phyloP scores from a whole-genome alignment of 768 basidiomycete genomes.

The Sporobolomyces phaffii region DNA sequence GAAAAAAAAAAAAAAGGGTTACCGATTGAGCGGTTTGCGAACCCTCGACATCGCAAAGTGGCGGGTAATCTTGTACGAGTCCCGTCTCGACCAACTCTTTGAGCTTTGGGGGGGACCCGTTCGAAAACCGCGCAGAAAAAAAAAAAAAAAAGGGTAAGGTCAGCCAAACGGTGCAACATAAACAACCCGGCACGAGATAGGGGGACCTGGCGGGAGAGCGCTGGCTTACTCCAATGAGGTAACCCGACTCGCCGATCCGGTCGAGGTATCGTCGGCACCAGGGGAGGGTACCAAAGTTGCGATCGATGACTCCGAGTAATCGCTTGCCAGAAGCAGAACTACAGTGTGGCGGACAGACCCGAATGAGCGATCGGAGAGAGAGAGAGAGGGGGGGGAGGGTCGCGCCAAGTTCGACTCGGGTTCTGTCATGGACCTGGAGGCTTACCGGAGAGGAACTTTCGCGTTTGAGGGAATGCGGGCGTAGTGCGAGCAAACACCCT shows the following conservation, averaged over 20 bases:
- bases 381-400: neutral
- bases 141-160: neutral
- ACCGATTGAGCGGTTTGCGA: slow-evolving; percentile 81
- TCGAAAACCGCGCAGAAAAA: neutral
- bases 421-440: no score
- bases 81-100: slow-evolving; percentile 83
- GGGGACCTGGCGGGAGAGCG: no score
- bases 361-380: neutral
- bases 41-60: slow-evolving; percentile 62
- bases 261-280: slow-evolving; percentile 95
- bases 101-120: slow-evolving; percentile 53
- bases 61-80: slow-evolving; percentile 87
- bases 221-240: slow-evolving; percentile 68
- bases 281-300: slow-evolving; percentile 88
- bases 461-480: slow-evolving; percentile 66
- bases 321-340: slow-evolving; percentile 66
- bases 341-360: slow-evolving; percentile 48
- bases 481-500: slow-evolving; percentile 91
- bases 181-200: slow-evolving; percentile 42
- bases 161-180: neutral
- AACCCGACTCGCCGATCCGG: slow-evolving; percentile 82
- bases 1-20: neutral
- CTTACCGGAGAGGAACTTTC: slow-evolving; percentile 67
- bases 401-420: no score
- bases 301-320: slow-evolving; percentile 77